Evolutionary conservation across 1,284 basidiomycete species (phyloP).

Genomic region (Boletus coffeatus): DNA sequence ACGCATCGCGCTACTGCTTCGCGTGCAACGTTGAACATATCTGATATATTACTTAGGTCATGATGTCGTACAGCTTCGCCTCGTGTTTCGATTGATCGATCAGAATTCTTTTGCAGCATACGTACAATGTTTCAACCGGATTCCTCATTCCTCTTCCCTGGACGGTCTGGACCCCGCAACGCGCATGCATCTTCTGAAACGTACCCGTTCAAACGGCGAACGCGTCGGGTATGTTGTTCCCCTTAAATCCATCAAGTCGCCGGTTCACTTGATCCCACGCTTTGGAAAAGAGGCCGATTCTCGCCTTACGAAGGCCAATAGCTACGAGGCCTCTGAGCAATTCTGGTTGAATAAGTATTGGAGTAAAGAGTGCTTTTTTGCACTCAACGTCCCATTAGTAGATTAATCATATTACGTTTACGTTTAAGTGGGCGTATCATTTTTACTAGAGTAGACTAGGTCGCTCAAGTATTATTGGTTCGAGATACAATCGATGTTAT

Average conservation of each 20-base stretch:
- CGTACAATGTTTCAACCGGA: background rate
- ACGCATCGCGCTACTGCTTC: background rate
- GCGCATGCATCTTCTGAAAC: background rate
- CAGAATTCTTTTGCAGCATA: background rate
- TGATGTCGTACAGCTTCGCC: background rate
- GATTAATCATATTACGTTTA: background rate
- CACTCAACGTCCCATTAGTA: background rate
- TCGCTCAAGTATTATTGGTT: no score
- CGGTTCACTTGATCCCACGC: background rate
- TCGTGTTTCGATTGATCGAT: background rate
- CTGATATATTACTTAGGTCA: background rate
- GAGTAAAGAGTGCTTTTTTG: background rate
- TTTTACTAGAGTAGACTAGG: no score
- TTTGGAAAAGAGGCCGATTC: background rate
- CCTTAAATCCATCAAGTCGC: background rate
- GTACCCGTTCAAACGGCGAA: background rate
- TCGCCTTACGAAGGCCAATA: background rate
- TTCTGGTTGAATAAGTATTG: background rate
- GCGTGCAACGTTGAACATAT: background rate
- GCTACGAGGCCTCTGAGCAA: background rate
- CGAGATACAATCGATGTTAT: no score
- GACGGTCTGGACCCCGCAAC: background rate
- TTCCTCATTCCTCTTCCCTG: background rate
- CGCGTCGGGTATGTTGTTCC: background rate
- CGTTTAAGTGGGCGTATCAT: no score